phyloP scores from a whole-genome alignment of 164 flowering plant species.

The Aristolochia contorta region DNA sequence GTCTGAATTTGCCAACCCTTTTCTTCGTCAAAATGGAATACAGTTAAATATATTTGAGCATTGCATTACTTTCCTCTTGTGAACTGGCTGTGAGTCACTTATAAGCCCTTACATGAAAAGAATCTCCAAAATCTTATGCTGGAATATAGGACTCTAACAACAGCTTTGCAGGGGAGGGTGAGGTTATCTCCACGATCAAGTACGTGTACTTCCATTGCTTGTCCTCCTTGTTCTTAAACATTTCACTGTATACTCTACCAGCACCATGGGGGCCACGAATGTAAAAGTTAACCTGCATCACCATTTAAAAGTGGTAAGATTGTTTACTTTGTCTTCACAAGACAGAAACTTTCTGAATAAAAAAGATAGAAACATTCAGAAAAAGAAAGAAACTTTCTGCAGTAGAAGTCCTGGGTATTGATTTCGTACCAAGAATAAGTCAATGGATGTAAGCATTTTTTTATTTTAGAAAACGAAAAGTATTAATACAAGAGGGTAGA shows the following conservation, averaged over 20 bases:
- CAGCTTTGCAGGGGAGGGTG: constrained; percentile 56
- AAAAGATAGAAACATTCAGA: no score
- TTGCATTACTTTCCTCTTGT: no score
- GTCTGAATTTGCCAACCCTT: no score
- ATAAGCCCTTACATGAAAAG: no score
- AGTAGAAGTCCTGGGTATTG: not conserved
- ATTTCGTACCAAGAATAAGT: not conserved
- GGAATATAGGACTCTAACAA: constrained; percentile 88
- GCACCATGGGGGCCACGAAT: constrained; percentile 86
- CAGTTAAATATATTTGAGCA: no score
- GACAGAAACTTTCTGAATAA: not conserved
- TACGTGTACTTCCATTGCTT: constrained; percentile 82
- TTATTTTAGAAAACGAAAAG: no score
- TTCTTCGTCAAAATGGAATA: no score
- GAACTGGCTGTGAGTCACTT: no score
- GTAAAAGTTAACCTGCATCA: constrained; percentile 58
- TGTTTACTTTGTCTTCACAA: not conserved
- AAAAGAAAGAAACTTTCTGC: not conserved
- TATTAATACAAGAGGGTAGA: no score
- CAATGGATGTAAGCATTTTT: no score
- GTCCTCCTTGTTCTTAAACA: constrained; percentile 86
- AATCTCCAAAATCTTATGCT: constrained; percentile 19
- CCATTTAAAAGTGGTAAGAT: not conserved
- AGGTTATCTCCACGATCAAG: constrained; percentile 61
- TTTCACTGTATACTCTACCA: constrained; percentile 69